Percentiles rank a stretch among this genome's conserved stretches.
Evolutionary conservation across 2,329 filamentous ascomycete species (phyloP).

Genomic region (Corniculantispora saksenae): DNA sequence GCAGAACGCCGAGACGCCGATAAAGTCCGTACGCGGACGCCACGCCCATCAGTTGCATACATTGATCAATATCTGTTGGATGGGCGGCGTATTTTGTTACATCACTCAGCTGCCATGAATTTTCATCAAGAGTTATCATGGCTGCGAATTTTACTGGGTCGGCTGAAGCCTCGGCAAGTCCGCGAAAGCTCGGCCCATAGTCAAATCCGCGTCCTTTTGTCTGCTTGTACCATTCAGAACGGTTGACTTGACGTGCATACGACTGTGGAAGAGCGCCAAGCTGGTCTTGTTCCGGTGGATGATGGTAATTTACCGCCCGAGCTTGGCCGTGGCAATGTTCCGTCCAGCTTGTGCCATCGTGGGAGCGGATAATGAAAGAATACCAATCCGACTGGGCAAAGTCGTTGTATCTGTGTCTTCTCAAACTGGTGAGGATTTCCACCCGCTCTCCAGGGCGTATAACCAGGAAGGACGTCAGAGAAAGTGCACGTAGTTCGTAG

Average conservation of each 20-base stretch:
- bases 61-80: not conserved
- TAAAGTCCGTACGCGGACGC: not conserved
- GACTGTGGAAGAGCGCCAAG: not conserved
- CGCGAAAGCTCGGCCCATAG: not conserved
- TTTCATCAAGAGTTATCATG: not conserved
- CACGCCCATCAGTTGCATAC: slow-evolving; percentile 4
- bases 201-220: not conserved
- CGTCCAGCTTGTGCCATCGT: not conserved
- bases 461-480: not conserved
- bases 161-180: not conserved
- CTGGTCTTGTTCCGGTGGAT: not conserved
- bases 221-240: not conserved
- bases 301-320: not conserved
- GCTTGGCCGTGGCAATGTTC: not conserved
- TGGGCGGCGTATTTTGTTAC: not conserved
- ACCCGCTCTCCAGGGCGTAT: not conserved
- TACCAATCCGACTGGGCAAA: slow-evolving; percentile 1
- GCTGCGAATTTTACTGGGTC: not conserved
- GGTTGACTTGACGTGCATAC: slow-evolving; percentile 3
- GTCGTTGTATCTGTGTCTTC: not conserved
- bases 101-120: not conserved
- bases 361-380: not conserved
- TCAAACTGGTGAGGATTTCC: not conserved
- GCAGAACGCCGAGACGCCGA: not conserved
- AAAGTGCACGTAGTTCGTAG: not conserved